Conservation (phyloP, 1,139 yeast species). For the Scheffersomyces segobiensis region DNA sequence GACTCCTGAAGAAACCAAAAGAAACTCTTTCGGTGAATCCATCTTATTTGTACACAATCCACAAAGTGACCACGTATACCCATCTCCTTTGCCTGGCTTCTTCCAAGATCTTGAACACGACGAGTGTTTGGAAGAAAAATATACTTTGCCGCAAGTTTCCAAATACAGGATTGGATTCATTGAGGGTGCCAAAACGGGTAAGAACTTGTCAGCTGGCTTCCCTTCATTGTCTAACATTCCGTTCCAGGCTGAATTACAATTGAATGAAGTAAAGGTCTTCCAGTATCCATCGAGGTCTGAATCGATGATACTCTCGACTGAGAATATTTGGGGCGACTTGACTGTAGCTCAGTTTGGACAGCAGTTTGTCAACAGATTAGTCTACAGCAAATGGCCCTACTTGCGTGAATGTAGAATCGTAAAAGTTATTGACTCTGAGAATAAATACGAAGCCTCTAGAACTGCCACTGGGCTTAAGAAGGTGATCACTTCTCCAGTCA, state of each 20-base stretch:
- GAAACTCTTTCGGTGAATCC: constrained; percentile 76
- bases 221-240: constrained; percentile 78
- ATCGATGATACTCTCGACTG: constrained; percentile 68
- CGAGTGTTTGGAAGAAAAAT: constrained; percentile 66
- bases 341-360: constrained; percentile 61
- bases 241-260: constrained; percentile 44
- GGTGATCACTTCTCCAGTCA: constrained; percentile 41
- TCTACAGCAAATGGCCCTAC: constrained; percentile 88
- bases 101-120: constrained; percentile 79
- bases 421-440: constrained; percentile 57
- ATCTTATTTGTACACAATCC: constrained; percentile 74
- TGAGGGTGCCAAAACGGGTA: constrained; percentile 70
- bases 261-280: constrained; percentile 76
- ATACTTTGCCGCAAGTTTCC: constrained; percentile 51
- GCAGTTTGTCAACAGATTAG: constrained; percentile 56
- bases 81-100: constrained; percentile 77
- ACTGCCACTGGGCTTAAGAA: constrained; percentile 27
- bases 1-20: constrained; percentile 63
- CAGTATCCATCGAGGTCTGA: constrained; percentile 84
- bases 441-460: constrained; percentile 46
- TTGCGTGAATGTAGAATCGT: constrained; percentile 77
- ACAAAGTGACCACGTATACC: constrained; percentile 66
- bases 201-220: constrained; percentile 79
- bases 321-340: constrained; percentile 49
- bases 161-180: constrained; percentile 60